Evolutionary conservation across 805 yeast genomes (phyloP), one percentile per base, ranked within the genome.

Genomic region (Candida piceae): DNA sequence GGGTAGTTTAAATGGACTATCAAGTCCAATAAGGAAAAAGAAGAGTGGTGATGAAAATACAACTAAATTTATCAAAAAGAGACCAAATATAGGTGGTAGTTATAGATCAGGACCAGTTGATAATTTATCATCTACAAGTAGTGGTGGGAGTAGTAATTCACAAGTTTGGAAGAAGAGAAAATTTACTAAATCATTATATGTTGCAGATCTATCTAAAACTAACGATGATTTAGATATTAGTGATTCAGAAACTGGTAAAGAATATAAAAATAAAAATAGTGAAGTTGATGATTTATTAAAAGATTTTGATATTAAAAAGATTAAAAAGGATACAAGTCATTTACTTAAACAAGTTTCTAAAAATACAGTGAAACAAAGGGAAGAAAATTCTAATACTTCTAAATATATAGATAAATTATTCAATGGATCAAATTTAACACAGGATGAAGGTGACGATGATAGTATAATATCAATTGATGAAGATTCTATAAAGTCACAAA

Each of bases 301-400:
- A 24, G 47, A 42, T 40, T 31, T 61, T 45, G 51, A 48, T 44
- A 33, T 61, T 42, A 58, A 60, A 19, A 35, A 41, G 16, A 45
- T 48, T 10, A 45, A 48, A 29, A 36, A 60, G 42, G 52, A 62
- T 46, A 58, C 62, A 5, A 55, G 45, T 32, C 53, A 42, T 15
- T 48, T 46, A 29, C 69, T 35, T 56, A 55, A 20, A 49, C 55
- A 36, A 21, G 40, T 31, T 25, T 24, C 19, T 3, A 32, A 34
- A 21, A 30, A 38, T 13, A 39, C 44, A 8, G 35, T 17, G 11
- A 26, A 26, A 36, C 12, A 17, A 22, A 22, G 20, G 28, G 10
- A n/a, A 1, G 4, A 11, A 13, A 4, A 13, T 18, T 19, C 25
- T 15, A 3, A 5, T 11, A 29, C 44, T 11, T 46, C 49, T 12